A percentile compares a stretch with the other conserved stretches of the same genome.
Conservation (phyloP, 331 rosid genomes). For the Malus hybrid region DNA sequence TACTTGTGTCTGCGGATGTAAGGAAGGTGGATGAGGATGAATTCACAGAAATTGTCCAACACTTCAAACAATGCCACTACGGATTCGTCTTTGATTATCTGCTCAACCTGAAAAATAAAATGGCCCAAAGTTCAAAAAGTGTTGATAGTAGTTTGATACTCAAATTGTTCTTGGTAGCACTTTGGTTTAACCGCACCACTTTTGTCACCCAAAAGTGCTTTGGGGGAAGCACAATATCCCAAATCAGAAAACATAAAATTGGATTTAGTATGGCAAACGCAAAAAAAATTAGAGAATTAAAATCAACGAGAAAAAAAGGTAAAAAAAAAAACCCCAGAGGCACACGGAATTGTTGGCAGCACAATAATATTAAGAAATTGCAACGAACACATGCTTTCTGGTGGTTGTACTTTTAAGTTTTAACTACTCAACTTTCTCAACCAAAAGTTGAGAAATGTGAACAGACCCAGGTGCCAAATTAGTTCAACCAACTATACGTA, state of each 20-base stretch:
- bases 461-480: not conserved
- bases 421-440: not conserved
- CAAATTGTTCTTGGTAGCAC: not conserved
- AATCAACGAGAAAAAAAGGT: not conserved
- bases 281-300: not conserved
- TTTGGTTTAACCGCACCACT: not conserved
- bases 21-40: conserved; percentile 40
- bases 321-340: not conserved
- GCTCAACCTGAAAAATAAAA: conserved; percentile 44
- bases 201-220: not conserved
- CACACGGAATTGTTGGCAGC: not conserved
- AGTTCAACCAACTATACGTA: not conserved
- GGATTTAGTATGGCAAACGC: too few relatives aligned
- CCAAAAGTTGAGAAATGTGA: not conserved
- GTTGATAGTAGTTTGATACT: not conserved
- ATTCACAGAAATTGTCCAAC: conserved; percentile 56
- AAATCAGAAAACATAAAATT: too few relatives aligned
- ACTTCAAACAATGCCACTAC: conserved; percentile 39
- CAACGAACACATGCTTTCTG: not conserved
- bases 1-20: conserved; percentile 66
- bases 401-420: not conserved
- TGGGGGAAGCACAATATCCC: too few relatives aligned
- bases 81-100: conserved; percentile 49
- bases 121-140: not conserved
- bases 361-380: not conserved